These are phyloP conservation scores for Cutaneotrichosporon cyanovorans DNA, from an alignment of 1,284 basidiomycete species.

Conservation along the genomic window DNA sequence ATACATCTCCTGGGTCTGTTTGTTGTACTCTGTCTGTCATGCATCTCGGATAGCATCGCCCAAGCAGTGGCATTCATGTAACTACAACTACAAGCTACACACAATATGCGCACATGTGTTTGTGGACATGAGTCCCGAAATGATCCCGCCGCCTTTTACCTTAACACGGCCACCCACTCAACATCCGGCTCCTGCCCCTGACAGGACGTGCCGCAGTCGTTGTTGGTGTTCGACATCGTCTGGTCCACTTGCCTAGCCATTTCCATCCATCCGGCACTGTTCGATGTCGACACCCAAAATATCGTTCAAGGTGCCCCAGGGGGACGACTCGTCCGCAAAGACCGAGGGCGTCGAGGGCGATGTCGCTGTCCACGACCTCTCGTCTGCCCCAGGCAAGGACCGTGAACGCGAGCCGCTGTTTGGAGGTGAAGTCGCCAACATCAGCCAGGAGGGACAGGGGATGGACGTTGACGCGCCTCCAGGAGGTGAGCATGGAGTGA, in stretches of 20 bases:
- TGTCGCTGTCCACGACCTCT: slow-evolving; percentile 38
- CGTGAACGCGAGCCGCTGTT: slow-evolving; percentile 44
- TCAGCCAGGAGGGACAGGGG: slow-evolving; percentile 30
- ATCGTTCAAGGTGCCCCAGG: slow-evolving; percentile 31
- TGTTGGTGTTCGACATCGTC: neutral
- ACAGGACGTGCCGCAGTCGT: neutral
- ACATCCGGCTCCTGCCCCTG: neutral
- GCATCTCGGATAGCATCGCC: too few relatives aligned
- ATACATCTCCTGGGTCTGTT: too few relatives aligned
- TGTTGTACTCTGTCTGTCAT: neutral
- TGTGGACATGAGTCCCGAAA: neutral
- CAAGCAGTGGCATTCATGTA: neutral
- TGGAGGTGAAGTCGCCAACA: slow-evolving; percentile 42
- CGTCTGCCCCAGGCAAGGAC: slow-evolving; percentile 44
- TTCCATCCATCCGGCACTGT: slow-evolving; percentile 5
- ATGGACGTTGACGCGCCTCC: slow-evolving; percentile 14
- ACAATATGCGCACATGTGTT: neutral
- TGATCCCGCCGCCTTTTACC: too few relatives aligned
- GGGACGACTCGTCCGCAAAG: slow-evolving; percentile 2
- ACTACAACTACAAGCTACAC: neutral
- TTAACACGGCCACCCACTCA: neutral
- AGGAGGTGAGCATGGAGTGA: neutral
- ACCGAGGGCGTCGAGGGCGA: slow-evolving; percentile 27
- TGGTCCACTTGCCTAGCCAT: neutral
- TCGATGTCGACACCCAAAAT: slow-evolving; percentile 43